Percentiles rank a stretch among this genome's conserved stretches.
phyloP scores from a whole-genome alignment of 257 asterid species.

The Lycium barbarum region DNA sequence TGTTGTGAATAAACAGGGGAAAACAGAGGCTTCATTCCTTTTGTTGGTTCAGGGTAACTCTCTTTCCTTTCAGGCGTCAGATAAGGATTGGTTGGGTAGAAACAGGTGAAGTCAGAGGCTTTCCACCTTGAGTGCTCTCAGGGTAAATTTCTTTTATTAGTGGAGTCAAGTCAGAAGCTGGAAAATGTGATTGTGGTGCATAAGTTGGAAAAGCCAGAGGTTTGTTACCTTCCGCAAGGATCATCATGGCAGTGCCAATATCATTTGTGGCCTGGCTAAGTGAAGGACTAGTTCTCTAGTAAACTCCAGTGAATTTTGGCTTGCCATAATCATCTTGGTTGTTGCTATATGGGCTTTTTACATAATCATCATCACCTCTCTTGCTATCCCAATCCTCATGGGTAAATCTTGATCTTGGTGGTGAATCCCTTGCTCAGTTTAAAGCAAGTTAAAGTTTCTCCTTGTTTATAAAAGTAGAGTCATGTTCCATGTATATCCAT shows the following conservation, averaged over 20 bases:
- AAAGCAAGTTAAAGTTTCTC: neutral
- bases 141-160: slow-evolving; percentile 27
- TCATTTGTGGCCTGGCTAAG: slow-evolving; percentile 36
- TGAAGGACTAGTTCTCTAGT: slow-evolving; percentile 15
- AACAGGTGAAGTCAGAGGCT: neutral
- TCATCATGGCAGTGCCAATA: slow-evolving; percentile 26
- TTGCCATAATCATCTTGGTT: slow-evolving; percentile 11
- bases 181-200: slow-evolving; percentile 6
- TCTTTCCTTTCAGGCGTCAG: slow-evolving; percentile 20
- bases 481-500: neutral
- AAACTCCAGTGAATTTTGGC: slow-evolving; percentile 28
- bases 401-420: neutral
- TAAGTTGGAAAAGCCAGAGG: neutral
- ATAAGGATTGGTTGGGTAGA: slow-evolving; percentile 16
- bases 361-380: slow-evolving; percentile 20
- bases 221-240: slow-evolving; percentile 24
- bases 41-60: slow-evolving; percentile 27
- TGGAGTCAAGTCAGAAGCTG: slow-evolving; percentile 18
- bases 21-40: slow-evolving; percentile 9
- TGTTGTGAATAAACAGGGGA: neutral
- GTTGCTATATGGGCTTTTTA: neutral
- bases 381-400: slow-evolving; percentile 18
- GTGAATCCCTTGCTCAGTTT: slow-evolving; percentile 9
- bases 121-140: slow-evolving; percentile 16
- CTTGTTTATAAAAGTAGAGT: slow-evolving; percentile 31